Base-by-base conservation (phyloP, 176 grass and related monocot species). In the Oryza australiensis region DNA sequence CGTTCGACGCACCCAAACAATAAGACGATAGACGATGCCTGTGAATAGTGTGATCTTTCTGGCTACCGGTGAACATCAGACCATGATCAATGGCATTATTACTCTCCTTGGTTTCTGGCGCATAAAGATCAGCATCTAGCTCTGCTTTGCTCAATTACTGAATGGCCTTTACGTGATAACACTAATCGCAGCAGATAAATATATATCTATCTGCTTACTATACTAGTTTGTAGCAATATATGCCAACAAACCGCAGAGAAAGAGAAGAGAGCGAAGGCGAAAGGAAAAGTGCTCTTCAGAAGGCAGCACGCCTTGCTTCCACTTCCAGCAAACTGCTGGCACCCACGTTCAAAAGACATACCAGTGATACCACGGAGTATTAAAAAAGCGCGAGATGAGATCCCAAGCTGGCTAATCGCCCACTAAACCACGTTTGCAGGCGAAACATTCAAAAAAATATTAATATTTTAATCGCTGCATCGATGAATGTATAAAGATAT, bases 251-350 rank as follows among this genome's bases (percentile, higher is more conserved):
- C 12, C 46, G 20, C 13, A 18, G 12, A 48, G 26, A 26, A 59
- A 78, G n/a, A 72, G 7, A 75, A 62, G 26, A 42, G 16, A 30
- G 12, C 38, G 9, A 40, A 40, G 7, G 7, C 42, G 12, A 81
- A 78, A 86, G 66, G 73, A 66, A 86, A 89, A 72, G 83, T 77
- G 83, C 55, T 7, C 43, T 76, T 72, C 78, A 73, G 27, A 72
- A 80, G 22, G 82, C 82, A 86, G 73, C 83, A 89, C 63, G 83
- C 88, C 67, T 82, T 48, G 55, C 78, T 89, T 89, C 78, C 88
- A 76, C 73, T 60, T 55, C 51, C 16, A 9, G 51, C 18, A 9
- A 55, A 60, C 70, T 77, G 73, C 80, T 79, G 72, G 71, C 78
- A 82, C 8, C 48, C 87, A 86, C 59, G 87, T 82, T 77, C 72